These are phyloP conservation scores for Bipolaris cookei DNA, from an alignment of 2,329 filamentous ascomycete species.

Conservation along the genomic window DNA sequence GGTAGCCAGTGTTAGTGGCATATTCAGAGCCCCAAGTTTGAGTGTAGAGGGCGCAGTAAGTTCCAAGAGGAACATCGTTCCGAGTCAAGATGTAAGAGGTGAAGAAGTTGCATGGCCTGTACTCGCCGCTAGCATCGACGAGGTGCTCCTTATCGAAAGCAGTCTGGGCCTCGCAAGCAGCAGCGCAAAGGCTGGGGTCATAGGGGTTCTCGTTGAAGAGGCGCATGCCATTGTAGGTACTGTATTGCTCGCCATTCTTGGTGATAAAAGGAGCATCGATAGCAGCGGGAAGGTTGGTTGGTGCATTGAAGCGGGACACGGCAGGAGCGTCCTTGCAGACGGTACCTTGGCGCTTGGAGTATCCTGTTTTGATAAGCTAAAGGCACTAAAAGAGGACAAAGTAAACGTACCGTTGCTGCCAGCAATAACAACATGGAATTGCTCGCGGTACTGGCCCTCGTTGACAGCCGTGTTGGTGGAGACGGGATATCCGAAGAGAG, in stretches of 20 bases:
- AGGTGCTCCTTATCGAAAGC: constrained; percentile 41
- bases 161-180: constrained; percentile 46
- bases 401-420: constrained; percentile 31
- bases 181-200: constrained; percentile 40
- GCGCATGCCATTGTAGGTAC: constrained; percentile 39
- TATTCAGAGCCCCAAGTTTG: constrained; percentile 21
- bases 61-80: constrained; percentile 46
- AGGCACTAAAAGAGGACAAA: neutral
- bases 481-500: constrained; percentile 39
- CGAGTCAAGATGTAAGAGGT: constrained; percentile 48
- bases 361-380: constrained; percentile 14
- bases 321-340: constrained; percentile 9
- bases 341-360: constrained; percentile 28
- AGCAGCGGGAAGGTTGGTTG: constrained; percentile 26
- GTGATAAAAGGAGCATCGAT: constrained; percentile 34
- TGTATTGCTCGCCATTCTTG: constrained; percentile 18
- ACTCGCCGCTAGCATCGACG: constrained; percentile 34
- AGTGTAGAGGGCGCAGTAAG: constrained; percentile 45
- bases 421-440: constrained; percentile 36
- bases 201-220: constrained; percentile 40
- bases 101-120: constrained; percentile 49
- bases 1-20: constrained; percentile 36
- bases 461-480: constrained; percentile 27
- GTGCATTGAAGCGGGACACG: constrained; percentile 27
- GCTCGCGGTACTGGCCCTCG: constrained; percentile 29